Evolutionary conservation across 306 rosid genomes (phyloP).

Genomic region (Corylus avellana): DNA sequence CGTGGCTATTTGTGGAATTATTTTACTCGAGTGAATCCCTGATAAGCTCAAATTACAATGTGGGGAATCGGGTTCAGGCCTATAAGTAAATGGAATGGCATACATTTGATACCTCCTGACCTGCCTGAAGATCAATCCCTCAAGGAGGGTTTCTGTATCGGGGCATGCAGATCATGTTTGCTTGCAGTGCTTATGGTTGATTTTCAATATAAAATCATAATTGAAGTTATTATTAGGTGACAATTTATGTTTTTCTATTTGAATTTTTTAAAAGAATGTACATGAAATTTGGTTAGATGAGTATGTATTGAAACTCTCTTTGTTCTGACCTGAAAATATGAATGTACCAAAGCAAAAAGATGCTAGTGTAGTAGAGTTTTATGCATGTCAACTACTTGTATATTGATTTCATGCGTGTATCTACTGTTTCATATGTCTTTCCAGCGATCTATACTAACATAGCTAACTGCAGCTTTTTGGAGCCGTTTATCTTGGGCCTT

Average conservation of each 20-base stretch:
- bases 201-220: background rate
- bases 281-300: background rate
- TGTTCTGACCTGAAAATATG: background rate
- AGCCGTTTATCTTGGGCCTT: conserved; percentile 92
- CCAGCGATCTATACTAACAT: background rate
- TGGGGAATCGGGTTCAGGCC: background rate
- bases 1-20: too few species aligned
- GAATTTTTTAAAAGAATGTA: background rate
- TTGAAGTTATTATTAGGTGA: background rate
- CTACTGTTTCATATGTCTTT: background rate
- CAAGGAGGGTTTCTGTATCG: background rate
- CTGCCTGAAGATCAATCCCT: background rate
- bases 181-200: background rate
- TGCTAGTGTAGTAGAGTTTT: background rate
- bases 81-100: background rate
- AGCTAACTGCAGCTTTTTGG: conserved; percentile 69
- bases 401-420: background rate
- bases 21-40: background rate
- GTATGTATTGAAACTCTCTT: background rate
- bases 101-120: background rate
- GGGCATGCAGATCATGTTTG: background rate
- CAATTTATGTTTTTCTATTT: background rate
- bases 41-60: background rate
- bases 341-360: background rate
- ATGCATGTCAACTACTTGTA: background rate